Base-by-base conservation (phyloP, 176 grass and related monocot genomes). In the Musa troglodytarum region DNA sequence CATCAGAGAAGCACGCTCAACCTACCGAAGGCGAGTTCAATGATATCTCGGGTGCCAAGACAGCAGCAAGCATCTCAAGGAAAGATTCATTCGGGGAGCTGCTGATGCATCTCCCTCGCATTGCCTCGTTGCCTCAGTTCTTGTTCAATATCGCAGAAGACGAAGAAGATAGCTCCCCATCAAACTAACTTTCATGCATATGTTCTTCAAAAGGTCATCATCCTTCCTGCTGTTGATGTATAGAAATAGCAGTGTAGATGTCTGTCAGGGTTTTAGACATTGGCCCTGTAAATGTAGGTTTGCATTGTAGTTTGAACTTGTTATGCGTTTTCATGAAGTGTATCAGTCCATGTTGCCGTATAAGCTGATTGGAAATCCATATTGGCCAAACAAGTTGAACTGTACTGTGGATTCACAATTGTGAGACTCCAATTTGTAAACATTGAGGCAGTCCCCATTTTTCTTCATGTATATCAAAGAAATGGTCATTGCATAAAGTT, bases 101-200 rank as follows among this genome's bases (percentile, higher is more conserved):
- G 1, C 24, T 74, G 72, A 55, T 74, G 72, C 53, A 74, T 19
- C 72, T 74, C 53, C 72, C 52, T 17, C 72, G 72, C 14, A 74
- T 74, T 74, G 23, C 72, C 14, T 74, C 72, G 0, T 3, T 74
- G 20, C 21, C 72, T 19, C 72, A 74, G 53, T 74, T 74, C 52
- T 56, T 74, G 52, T 74, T 74, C 72, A 57, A 74, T 29, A 74
- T 74, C 12, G 12, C 52, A 34, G 72, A 74, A 56, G 71, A 74
- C 55, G 51, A 26, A 10, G 71, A 74, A 56, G 53, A 74, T 28
- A 23, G 12, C 10, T 74, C 53, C n/a, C 52, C 71, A 13, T 71
- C 68, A 10, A 71, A 20, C 11, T 71, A 51, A 71, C 68, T 43
- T 10, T 19, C 49, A 9, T 51, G 34, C 20, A 51, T 12, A 52